phyloP scores from a whole-genome alignment of 75 land plant species.

The Ceratopteris richardii region DNA sequence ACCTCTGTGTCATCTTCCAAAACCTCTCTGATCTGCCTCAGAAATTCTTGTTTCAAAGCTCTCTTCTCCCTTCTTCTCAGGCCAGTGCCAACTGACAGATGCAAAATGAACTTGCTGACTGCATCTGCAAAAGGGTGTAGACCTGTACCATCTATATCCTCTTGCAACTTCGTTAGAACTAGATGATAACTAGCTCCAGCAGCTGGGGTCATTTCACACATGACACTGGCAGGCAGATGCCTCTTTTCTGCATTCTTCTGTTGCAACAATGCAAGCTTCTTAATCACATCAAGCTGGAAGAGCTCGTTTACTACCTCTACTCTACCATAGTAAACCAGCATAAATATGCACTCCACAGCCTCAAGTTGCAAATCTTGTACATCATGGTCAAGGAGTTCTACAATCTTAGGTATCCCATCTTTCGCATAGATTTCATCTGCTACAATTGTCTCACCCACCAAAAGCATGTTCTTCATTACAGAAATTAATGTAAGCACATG shows the following conservation, averaged over 20 bases:
- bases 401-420: slow-evolving; percentile 25
- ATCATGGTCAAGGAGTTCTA: slow-evolving; percentile 14
- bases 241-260: slow-evolving; percentile 36
- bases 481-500: slow-evolving; percentile 10
- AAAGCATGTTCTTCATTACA: slow-evolving; percentile 32
- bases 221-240: slow-evolving; percentile 3
- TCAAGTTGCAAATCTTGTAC: slow-evolving; percentile 13
- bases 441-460: slow-evolving; percentile 34
- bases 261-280: slow-evolving; percentile 41
- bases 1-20: slow-evolving; percentile 35
- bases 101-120: slow-evolving; percentile 52
- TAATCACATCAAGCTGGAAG: slow-evolving; percentile 34
- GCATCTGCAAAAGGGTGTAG: slow-evolving; percentile 43
- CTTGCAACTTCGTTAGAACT: background rate
- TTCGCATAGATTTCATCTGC: slow-evolving; percentile 43
- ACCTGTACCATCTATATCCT: background rate
- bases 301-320: slow-evolving; percentile 48
- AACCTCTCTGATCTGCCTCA: slow-evolving; percentile 39
- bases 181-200: background rate
- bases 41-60: slow-evolving; percentile 42
- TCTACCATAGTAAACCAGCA: slow-evolving; percentile 51
- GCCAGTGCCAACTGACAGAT: slow-evolving; percentile 62
- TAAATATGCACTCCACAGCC: slow-evolving; percentile 38
- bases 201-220: background rate
- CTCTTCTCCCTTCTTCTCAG: slow-evolving; percentile 52